phyloP scores from a whole-genome alignment of 305 asterid genomes.

The Fraxinus nigra region DNA sequence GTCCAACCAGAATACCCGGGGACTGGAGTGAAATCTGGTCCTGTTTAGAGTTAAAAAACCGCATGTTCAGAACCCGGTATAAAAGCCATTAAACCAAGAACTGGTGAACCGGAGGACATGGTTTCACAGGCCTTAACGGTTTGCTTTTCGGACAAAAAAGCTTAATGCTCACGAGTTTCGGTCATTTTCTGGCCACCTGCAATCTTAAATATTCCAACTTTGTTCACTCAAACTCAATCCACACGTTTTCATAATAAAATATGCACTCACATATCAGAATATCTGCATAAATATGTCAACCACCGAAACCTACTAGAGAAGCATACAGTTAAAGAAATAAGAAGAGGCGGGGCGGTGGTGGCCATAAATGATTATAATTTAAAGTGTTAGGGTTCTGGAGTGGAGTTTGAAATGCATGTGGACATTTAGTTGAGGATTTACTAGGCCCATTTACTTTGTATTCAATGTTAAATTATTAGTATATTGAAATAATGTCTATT shows the following conservation, averaged over 20 bases:
- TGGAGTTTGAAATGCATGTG: neutral
- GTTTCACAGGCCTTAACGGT: neutral
- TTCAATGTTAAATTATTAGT: neutral
- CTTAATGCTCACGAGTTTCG: neutral
- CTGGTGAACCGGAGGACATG: neutral
- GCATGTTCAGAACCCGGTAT: neutral
- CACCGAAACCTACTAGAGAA: neutral
- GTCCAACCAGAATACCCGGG: neutral
- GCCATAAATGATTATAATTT: neutral
- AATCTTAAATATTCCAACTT: neutral
- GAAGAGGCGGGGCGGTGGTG: neutral
- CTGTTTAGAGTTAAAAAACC: neutral
- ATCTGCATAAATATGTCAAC: neutral
- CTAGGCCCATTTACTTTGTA: neutral
- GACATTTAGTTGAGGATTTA: neutral
- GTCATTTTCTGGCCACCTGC: neutral
- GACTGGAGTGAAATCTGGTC: neutral
- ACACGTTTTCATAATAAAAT: neutral
- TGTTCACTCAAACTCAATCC: neutral
- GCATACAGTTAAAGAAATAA: neutral
- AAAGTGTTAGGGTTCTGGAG: neutral
- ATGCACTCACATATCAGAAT: neutral
- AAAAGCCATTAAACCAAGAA: neutral
- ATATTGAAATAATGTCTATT: neutral
- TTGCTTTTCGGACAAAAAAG: neutral